A percentile compares a stretch with the other conserved stretches of the same genome.
Evolutionary conservation across 768 basidiomycete genomes (phyloP).

Genomic region (Tephrocybe sp.): DNA sequence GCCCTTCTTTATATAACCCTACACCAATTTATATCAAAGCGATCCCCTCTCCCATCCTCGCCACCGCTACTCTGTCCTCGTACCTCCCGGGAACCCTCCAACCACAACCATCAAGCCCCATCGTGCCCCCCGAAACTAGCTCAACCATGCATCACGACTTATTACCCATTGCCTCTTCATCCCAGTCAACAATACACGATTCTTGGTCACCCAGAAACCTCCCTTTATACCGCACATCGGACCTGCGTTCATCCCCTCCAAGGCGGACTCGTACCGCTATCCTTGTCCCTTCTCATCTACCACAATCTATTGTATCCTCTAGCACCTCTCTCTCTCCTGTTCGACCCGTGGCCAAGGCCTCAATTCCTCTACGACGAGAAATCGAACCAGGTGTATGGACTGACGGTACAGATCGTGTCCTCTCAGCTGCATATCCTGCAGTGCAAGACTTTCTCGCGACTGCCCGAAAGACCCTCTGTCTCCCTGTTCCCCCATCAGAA

Average conservation of each 20-base stretch:
- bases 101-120: constrained; percentile 8
- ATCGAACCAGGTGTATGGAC: constrained; percentile 38
- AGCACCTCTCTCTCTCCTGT: constrained; percentile 15
- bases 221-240: constrained; percentile 35
- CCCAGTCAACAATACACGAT: constrained; percentile 14
- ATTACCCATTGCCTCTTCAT: constrained; percentile 15
- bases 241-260: constrained; percentile 31
- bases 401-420: constrained; percentile 35
- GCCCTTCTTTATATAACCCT: constrained; percentile 19
- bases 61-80: constrained; percentile 6
- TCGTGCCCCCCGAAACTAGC: constrained; percentile 5
- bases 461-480: constrained; percentile 35
- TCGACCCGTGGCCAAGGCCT: constrained; percentile 16
- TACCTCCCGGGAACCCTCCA: constrained; percentile 9
- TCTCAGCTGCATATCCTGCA: constrained; percentile 46
- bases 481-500: constrained; percentile 39
- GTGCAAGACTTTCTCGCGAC: constrained; percentile 47
- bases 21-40: constrained; percentile 16
- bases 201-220: constrained; percentile 20
- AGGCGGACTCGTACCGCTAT: constrained; percentile 2
- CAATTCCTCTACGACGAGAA: constrained; percentile 26
- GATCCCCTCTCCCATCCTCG: constrained; percentile 10
- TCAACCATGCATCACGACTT: constrained; percentile 7
- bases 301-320: constrained; percentile 7
- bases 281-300: constrained; percentile 17